Conservation (phyloP, 2,329 filamentous ascomycete genomes). For the Aphanocladium album region DNA sequence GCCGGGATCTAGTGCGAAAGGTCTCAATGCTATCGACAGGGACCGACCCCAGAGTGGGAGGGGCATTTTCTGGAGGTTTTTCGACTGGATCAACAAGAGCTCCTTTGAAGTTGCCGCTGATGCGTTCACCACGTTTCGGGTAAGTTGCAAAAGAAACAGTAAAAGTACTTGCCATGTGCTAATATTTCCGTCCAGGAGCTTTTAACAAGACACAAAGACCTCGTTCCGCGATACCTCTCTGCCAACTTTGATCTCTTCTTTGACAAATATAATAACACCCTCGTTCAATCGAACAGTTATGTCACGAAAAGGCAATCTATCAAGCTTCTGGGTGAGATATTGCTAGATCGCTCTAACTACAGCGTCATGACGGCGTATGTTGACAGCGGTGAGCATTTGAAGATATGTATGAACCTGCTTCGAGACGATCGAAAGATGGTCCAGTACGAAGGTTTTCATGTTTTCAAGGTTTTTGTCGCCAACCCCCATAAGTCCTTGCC, state of each 20-base stretch:
- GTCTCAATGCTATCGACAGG: constrained; percentile 71
- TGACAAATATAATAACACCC: constrained; percentile 75
- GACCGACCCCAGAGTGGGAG: constrained; percentile 69
- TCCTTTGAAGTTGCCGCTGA: constrained; percentile 96
- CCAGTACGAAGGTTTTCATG: constrained; percentile 97
- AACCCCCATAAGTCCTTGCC: constrained; percentile 98
- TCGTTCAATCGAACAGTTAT: constrained; percentile 91
- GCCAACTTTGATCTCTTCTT: constrained; percentile 95
- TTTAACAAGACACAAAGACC: constrained; percentile 85
- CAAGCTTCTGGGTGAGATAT: constrained; percentile 90
- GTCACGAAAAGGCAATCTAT: constrained; percentile 98
- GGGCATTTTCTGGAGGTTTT: constrained; percentile 95
- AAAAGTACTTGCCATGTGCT: background rate
- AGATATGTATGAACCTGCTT: constrained; percentile 96
- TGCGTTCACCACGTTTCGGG: constrained; percentile 94
- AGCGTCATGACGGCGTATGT: constrained; percentile 98
- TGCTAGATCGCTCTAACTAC: constrained; percentile 94
- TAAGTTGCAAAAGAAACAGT: constrained; percentile 34
- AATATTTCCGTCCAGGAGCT: constrained; percentile 59
- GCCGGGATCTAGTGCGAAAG: constrained; percentile 65
- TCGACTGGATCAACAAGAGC: constrained; percentile 93
- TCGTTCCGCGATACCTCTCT: constrained; percentile 81
- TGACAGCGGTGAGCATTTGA: constrained; percentile 89
- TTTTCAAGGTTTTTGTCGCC: constrained; percentile 99
- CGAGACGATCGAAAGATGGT: constrained; percentile 98